Evolutionary conservation across 768 basidiomycete species (phyloP).

Genomic region (Boletus speciosus): DNA sequence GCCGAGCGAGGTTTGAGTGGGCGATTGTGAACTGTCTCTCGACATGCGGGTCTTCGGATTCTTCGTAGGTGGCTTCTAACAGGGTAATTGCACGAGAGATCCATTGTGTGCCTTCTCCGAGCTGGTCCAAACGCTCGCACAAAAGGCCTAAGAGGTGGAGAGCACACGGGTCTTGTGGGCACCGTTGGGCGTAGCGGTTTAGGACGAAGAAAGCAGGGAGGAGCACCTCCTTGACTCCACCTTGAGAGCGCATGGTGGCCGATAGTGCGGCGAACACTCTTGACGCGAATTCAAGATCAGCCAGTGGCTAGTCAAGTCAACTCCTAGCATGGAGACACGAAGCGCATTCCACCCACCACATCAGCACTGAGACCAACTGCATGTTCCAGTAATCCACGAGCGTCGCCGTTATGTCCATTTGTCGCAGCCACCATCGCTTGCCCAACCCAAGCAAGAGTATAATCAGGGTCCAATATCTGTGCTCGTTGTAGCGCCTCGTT

Average conservation of each 20-base stretch:
- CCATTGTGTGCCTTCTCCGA: slow-evolving; percentile 53
- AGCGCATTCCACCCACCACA: slow-evolving; percentile 44
- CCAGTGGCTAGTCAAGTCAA: slow-evolving; percentile 57
- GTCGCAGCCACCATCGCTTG: slow-evolving; percentile 69
- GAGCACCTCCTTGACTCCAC: slow-evolving; percentile 44
- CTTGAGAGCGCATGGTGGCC: slow-evolving; percentile 10
- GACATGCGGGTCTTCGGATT: slow-evolving; percentile 71
- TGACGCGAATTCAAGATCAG: slow-evolving; percentile 73
- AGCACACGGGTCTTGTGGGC: slow-evolving; percentile 67
- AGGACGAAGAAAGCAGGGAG: slow-evolving; percentile 80
- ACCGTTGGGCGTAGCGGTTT: slow-evolving; percentile 65
- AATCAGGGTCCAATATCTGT: slow-evolving; percentile 90
- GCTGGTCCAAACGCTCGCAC: slow-evolving; percentile 78
- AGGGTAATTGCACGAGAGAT: slow-evolving; percentile 62
- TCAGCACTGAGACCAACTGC: slow-evolving; percentile 56
- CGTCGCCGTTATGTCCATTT: slow-evolving; percentile 58
- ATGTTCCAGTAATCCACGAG: slow-evolving; percentile 69
- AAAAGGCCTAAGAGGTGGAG: slow-evolving; percentile 82
- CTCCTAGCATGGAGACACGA: background rate
- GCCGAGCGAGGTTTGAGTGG: slow-evolving; percentile 75
- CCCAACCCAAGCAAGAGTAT: slow-evolving; percentile 85
- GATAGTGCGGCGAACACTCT: slow-evolving; percentile 48
- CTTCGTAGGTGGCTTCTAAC: slow-evolving; percentile 87
- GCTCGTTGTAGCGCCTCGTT: slow-evolving; percentile 83
- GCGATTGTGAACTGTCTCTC: slow-evolving; percentile 81